Evolutionary conservation across 768 basidiomycete species (phyloP).

Genomic region (Rhodotorula paludigena): DNA sequence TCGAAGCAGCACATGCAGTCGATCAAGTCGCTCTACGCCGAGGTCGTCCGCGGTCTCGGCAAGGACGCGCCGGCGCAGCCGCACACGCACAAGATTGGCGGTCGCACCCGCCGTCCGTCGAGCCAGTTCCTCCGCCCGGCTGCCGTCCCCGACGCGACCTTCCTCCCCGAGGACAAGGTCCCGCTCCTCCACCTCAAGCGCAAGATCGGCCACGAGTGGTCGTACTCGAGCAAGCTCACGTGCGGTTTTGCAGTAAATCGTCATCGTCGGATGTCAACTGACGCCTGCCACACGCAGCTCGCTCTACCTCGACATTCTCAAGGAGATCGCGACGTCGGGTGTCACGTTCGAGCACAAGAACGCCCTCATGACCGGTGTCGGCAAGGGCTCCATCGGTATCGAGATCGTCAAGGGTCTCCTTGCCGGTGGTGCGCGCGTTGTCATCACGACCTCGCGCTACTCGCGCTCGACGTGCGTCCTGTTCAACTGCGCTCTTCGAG

Average conservation of each 20-base stretch:
- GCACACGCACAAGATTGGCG: conserved; percentile 50
- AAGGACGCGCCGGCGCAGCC: conserved; percentile 59
- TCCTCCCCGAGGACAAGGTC: conserved; percentile 80
- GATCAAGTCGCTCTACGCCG: conserved; percentile 88
- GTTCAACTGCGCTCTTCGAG: no score
- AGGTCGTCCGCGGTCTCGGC: conserved; percentile 86
- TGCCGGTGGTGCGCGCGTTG: conserved; percentile 91
- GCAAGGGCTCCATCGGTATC: conserved; percentile 94
- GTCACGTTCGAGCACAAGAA: conserved; percentile 99
- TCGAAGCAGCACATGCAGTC: conserved; percentile 94
- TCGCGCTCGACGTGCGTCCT: conserved; percentile 63
- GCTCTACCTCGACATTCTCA: conserved; percentile 87
- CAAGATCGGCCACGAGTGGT: conserved; percentile 90
- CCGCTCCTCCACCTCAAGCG: conserved; percentile 95
- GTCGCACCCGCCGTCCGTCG: conserved; percentile 77
- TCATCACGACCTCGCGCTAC: conserved; percentile 97
- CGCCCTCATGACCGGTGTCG: conserved; percentile 93
- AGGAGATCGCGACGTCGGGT: conserved; percentile 96
- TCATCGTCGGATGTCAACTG: no score
- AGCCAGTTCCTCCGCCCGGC: conserved; percentile 96
- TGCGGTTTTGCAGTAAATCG: no score
- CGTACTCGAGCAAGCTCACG: conserved; percentile 95
- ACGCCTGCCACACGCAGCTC: no score
- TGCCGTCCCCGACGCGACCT: conserved; percentile 56
- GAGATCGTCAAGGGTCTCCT: conserved; percentile 95